Conservation (phyloP, 345 rosid species). For the Corymbia maculata region DNA sequence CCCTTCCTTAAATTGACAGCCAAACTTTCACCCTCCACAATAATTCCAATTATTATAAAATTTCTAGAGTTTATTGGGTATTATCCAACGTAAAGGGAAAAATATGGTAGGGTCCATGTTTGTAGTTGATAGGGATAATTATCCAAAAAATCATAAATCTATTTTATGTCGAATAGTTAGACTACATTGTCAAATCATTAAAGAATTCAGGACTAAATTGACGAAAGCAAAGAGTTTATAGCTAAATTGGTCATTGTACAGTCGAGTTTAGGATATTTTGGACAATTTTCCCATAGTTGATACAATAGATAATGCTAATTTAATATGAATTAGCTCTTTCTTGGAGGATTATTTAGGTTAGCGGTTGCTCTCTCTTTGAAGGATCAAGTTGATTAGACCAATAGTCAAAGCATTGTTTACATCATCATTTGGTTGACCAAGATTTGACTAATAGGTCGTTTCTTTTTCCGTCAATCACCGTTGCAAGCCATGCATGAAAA, state of each 20-base stretch:
- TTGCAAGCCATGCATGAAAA: not conserved
- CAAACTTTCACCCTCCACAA: not conserved
- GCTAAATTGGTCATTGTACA: rapidly evolving
- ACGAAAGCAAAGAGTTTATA: rapidly evolving
- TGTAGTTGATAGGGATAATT: not conserved
- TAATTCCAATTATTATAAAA: not conserved
- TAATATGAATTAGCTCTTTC: not conserved
- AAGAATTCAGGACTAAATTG: rapidly evolving
- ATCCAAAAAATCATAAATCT: not conserved
- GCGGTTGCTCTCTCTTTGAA: not conserved
- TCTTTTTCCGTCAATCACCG: not conserved
- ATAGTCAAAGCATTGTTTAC: not conserved
- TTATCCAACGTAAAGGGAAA: rapidly evolving
- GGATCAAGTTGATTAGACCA: not conserved
- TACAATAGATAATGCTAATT: not conserved
- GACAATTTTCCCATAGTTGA: not conserved
- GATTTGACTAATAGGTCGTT: not conserved
- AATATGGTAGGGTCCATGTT: not conserved
- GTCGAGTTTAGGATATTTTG: not conserved
- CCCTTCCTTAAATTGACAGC: not conserved
- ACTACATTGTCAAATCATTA: rapidly evolving
- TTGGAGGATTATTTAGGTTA: not conserved
- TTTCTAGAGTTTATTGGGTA: not conserved
- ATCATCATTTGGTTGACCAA: not conserved
- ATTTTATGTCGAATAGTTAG: rapidly evolving